Evolutionary conservation across 2,329 filamentous ascomycete species (phyloP), one percentile per base, ranked within the genome.

Genomic region (Aphanoascus verrucosus): DNA sequence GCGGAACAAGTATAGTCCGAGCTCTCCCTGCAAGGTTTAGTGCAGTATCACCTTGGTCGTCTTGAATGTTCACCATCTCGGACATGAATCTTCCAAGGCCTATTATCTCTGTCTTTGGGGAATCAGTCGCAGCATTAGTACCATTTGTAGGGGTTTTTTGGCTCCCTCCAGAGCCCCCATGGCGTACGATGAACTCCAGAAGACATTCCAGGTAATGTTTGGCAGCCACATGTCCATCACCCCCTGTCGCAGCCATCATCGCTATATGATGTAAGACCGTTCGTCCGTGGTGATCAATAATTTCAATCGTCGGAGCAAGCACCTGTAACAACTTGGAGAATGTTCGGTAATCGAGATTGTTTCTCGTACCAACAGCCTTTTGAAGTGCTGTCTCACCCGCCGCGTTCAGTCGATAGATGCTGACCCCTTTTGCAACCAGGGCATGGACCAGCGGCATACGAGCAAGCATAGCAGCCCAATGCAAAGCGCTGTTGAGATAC

Each of bases 241-340:
- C 91, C 66, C 95, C 95, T 62, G 97, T 93, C 5, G 90, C 93
- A 57, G 90, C 96, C 14, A 93, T 94, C 34, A 97, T 83, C 4
- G 93, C 90, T 62, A 98, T 97, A 65, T 98, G 93, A 65, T 98
- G 93, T 20, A 98, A 74, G 12, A 97, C 89, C 0, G 91, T 97
- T 37, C 93, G 80, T 7, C 90, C 90, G 67, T 89, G 89, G 43
- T 86, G 82, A 66, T 98, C 93, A 19, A 88, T 80, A 42, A 94
- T 82, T 60, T 97, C 90, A 57, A 98, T 94, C 0, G 91, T 91
- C 23, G 87, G 81, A 9, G 89, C 88, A 5, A 98, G 77, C 0
- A 95, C 81, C 61, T 97, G 91, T 0, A 98, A 77, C 1, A 97
- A 76, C 56, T 94, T 88, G 0, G 90, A 87, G 62, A 98, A 98